phyloP scores from a whole-genome alignment of 805 yeast species.

The Scheffersomyces lignosus region DNA sequence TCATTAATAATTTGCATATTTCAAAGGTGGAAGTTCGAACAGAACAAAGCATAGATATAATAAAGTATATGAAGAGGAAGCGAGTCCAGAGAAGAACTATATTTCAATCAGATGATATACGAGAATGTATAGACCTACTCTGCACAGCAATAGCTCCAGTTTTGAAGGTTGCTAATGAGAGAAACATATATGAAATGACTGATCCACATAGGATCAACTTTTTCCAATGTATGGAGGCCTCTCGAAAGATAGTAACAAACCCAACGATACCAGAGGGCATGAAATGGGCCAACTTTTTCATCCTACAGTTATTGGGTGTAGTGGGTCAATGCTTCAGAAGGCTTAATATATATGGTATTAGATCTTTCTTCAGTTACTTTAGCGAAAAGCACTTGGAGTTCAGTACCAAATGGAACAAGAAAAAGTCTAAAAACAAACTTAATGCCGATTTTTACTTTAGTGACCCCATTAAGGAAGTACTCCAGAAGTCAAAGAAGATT shows the following conservation, averaged over 20 bases:
- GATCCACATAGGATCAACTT: constrained; percentile 71
- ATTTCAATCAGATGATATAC: constrained; percentile 53
- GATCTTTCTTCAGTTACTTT: constrained; percentile 71
- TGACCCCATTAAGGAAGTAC: constrained; percentile 45
- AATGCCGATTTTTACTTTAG: constrained; percentile 63
- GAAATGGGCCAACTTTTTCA: constrained; percentile 70
- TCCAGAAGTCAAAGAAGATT: constrained; percentile 44
- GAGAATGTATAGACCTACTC: constrained; percentile 52
- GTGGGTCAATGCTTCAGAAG: constrained; percentile 72
- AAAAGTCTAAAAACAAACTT: constrained; percentile 62
- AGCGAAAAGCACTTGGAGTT: constrained; percentile 57
- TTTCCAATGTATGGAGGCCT: constrained; percentile 68
- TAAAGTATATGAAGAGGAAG: constrained; percentile 73
- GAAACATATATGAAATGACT: constrained; percentile 59
- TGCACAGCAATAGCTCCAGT: constrained; percentile 69
- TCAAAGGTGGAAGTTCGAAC: constrained; percentile 83
- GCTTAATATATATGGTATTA: constrained; percentile 78
- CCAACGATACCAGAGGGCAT: constrained; percentile 62
- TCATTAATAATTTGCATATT: constrained; percentile 69
- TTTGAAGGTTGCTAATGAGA: constrained; percentile 60
- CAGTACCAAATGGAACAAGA: constrained; percentile 52
- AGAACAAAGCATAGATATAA: constrained; percentile 77
- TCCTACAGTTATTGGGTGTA: constrained; percentile 61
- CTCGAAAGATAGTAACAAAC: constrained; percentile 55
- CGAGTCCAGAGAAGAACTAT: constrained; percentile 61